Percentiles rank a stretch among this genome's conserved stretches.
Conservation (phyloP, 495 filamentous ascomycete genomes). For the Daldinia decipiens region DNA sequence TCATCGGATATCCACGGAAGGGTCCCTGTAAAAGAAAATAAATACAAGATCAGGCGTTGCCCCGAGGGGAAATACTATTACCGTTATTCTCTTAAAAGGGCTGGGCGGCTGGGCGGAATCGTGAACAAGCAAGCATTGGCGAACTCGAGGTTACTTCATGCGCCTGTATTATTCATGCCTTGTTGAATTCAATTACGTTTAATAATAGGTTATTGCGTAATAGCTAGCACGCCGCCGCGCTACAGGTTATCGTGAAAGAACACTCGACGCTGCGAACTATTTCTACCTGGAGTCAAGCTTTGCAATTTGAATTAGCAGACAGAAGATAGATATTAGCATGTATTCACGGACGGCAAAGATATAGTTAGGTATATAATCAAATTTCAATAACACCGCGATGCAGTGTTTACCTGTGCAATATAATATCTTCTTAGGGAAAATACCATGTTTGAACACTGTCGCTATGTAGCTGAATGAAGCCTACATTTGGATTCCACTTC, state of each 20-base stretch:
- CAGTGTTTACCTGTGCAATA: neutral
- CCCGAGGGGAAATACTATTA: neutral
- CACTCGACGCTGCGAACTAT: neutral
- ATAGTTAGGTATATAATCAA: neutral
- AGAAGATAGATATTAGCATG: neutral
- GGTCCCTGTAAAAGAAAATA: conserved; percentile 2
- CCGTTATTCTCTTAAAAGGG: neutral
- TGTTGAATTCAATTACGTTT: conserved; percentile 23
- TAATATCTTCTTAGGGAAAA: too few species aligned
- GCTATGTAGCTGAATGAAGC: too few species aligned
- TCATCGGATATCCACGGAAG: neutral
- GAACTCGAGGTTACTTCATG: conserved; percentile 3
- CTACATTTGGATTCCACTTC: too few species aligned
- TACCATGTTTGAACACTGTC: too few species aligned
- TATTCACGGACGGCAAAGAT: neutral
- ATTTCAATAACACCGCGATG: neutral
- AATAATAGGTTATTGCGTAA: conserved; percentile 34
- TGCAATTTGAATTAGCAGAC: neutral
- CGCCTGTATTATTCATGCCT: conserved; percentile 28
- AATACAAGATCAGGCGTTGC: neutral
- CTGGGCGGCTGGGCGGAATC: neutral
- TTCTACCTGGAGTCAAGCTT: neutral
- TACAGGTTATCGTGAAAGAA: neutral
- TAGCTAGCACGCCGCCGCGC: neutral
- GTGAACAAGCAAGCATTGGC: conserved; percentile 8